phyloP scores from a whole-genome alignment of 345 rosid species.

The Brassica rapa region DNA sequence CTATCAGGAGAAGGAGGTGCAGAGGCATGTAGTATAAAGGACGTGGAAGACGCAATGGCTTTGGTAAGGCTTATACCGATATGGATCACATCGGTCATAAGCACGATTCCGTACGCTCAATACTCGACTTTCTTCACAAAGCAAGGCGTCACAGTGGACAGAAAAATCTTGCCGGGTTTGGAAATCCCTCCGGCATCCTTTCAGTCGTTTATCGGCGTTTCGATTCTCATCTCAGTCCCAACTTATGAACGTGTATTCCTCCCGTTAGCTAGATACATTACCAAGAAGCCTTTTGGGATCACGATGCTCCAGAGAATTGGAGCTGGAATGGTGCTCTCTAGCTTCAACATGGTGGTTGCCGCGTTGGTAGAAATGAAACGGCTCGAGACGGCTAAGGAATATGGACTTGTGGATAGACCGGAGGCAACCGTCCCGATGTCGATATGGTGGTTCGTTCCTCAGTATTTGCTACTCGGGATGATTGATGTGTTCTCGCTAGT shows the following conservation, averaged over 20 bases:
- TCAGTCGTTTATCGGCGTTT: constrained; percentile 56
- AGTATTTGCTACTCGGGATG: constrained; percentile 37
- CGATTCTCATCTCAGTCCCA: constrained; percentile 58
- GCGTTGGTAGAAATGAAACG: constrained; percentile 38
- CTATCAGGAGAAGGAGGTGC: constrained; percentile 35
- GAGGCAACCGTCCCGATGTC: constrained; percentile 33
- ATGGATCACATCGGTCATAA: constrained; percentile 67
- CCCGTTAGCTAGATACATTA: constrained; percentile 48
- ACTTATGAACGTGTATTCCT: constrained; percentile 50
- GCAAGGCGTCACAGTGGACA: constrained; percentile 68
- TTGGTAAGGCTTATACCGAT: constrained; percentile 67
- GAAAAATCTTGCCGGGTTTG: constrained; percentile 53
- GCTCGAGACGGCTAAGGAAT: constrained; percentile 5
- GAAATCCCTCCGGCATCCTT: constrained; percentile 68
- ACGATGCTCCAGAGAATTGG: constrained; percentile 44
- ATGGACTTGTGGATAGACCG: constrained; percentile 16
- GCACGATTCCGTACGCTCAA: constrained; percentile 56
- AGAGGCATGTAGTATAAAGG: constrained; percentile 55
- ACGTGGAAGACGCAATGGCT: constrained; percentile 79
- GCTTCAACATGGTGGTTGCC: constrained; percentile 25
- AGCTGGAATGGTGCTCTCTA: constrained; percentile 33
- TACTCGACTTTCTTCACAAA: constrained; percentile 69
- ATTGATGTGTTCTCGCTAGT: constrained; percentile 33
- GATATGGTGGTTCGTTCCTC: constrained; percentile 47
- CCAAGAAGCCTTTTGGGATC: constrained; percentile 38